Base-by-base conservation (phyloP, 768 basidiomycete genomes). In the Macrolepiota dolichaula region DNA sequence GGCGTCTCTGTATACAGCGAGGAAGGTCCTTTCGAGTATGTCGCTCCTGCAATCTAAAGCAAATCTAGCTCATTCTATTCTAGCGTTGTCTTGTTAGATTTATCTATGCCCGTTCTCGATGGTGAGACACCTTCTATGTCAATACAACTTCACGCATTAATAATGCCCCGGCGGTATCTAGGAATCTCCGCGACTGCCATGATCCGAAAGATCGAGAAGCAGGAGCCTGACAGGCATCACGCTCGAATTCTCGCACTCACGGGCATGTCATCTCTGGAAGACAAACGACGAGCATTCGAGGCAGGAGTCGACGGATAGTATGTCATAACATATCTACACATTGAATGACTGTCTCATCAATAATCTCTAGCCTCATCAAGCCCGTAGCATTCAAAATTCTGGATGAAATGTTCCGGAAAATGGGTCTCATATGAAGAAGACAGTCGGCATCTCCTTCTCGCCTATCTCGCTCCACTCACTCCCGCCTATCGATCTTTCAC, bases 281-380 rank as follows among this genome's bases (percentile, higher is more conserved):
- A 98, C 72, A 96, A 96, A 72, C 82, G 92, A 24, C 82, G 85
- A 65, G 96, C 96, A 0, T 96, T 96, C 64, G 88, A 92, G 49
- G 92, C 91, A 55, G 96, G 96, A 0, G 94, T 98, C 54, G 92
- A 97, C 65, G 95, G 96, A 76, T 96, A 96, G 94, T 96, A 69
- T 65, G 92, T 86, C n/a, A 7, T 49, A 35, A n/a, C 25, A 15
- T 32, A 24, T 19, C 32, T 12, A 29, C 27, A 37, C 51, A 29
- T 27, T 50, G 54, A 57, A 40, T 32, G 38, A 25, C 47, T 56
- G 36, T 36, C 57, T 62, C 32, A 66, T 32, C 19, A 44, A 5
- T 37, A 44, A 37, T 53, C 66, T 9, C 0, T 63, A 96, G 94
- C 68, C 82, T 96, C 19, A 92, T 97, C 60, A 98, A 98, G 73